Conservation (phyloP, 2,329 filamentous ascomycete species). For the Sclerotinia borealis region DNA sequence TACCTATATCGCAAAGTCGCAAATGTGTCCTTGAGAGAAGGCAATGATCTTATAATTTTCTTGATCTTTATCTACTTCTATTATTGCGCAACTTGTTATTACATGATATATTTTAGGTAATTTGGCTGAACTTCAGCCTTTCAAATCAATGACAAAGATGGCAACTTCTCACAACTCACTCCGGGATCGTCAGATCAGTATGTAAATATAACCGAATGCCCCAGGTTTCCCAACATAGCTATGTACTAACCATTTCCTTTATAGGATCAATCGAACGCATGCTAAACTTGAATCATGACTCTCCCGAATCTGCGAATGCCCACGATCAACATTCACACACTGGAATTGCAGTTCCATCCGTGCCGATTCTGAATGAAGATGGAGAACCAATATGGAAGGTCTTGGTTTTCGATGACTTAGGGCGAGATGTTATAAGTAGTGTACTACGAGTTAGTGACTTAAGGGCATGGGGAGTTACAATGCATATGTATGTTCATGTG, state of each 20-base stretch:
- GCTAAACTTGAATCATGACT: slow-evolving; percentile 81
- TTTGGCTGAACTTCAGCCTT: slow-evolving; percentile 32
- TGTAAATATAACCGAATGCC: slow-evolving; percentile 29
- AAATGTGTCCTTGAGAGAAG: slow-evolving; percentile 10
- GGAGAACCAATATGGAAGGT: slow-evolving; percentile 98
- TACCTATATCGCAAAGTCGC: not conserved
- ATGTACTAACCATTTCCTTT: slow-evolving; percentile 15
- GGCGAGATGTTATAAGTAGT: slow-evolving; percentile 93
- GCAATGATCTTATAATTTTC: not conserved
- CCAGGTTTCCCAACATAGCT: not conserved
- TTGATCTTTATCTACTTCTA: not conserved
- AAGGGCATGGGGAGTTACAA: slow-evolving; percentile 88
- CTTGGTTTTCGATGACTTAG: slow-evolving; percentile 85
- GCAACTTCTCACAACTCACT: slow-evolving; percentile 51
- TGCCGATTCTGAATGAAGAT: slow-evolving; percentile 77
- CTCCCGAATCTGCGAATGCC: slow-evolving; percentile 46
- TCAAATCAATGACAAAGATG: slow-evolving; percentile 38
- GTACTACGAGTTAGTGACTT: slow-evolving; percentile 91
- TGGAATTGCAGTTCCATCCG: slow-evolving; percentile 59
- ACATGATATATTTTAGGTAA: slow-evolving; percentile 24
- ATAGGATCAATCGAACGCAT: slow-evolving; percentile 89
- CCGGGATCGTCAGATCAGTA: slow-evolving; percentile 68
- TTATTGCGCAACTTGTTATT: slow-evolving; percentile 7
- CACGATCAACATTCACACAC: slow-evolving; percentile 54
- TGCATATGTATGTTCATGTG: slow-evolving; percentile 66